These are phyloP conservation scores for Penicillium subrubescens DNA, from an alignment of 495 filamentous ascomycete species.

Conservation along the genomic window DNA sequence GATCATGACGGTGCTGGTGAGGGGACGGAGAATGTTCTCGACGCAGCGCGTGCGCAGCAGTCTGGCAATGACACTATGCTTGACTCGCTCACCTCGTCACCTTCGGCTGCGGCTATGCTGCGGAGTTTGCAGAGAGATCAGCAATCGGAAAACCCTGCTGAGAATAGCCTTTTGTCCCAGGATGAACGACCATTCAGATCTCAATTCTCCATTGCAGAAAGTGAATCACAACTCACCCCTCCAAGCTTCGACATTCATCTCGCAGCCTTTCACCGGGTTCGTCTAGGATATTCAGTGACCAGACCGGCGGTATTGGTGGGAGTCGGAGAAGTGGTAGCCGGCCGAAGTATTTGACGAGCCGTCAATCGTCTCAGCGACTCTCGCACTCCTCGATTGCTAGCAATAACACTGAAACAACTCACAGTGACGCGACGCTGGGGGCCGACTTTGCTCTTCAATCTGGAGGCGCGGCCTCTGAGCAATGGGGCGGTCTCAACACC, in stretches of 20 bases:
- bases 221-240: constrained; percentile 37
- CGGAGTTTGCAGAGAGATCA: constrained; percentile 47
- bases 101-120: constrained; percentile 63
- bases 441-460: constrained; percentile 85
- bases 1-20: constrained; percentile 7
- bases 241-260: constrained; percentile 29
- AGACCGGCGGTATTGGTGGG: constrained; percentile 30
- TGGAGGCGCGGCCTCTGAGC: constrained; percentile 73
- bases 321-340: constrained; percentile 48
- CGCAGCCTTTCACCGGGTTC: constrained; percentile 42
- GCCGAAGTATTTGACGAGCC: constrained; percentile 72
- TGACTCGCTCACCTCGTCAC: constrained; percentile 66
- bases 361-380: constrained; percentile 75
- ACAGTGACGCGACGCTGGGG: constrained; percentile 73
- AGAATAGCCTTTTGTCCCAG: constrained; percentile 27
- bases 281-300: constrained; percentile 37
- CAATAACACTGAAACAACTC: constrained; percentile 57
- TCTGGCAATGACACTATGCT: constrained; percentile 56
- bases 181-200: constrained; percentile 33
- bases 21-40: constrained; percentile 20
- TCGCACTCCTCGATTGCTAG: constrained; percentile 75
- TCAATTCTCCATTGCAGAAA: constrained; percentile 22
- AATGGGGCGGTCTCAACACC: constrained; percentile 46
- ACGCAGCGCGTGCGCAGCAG: constrained; percentile 29
- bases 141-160: constrained; percentile 19